phyloP scores from a whole-genome alignment of 2,329 filamentous ascomycete genomes.

The Fusarium pilosicola region DNA sequence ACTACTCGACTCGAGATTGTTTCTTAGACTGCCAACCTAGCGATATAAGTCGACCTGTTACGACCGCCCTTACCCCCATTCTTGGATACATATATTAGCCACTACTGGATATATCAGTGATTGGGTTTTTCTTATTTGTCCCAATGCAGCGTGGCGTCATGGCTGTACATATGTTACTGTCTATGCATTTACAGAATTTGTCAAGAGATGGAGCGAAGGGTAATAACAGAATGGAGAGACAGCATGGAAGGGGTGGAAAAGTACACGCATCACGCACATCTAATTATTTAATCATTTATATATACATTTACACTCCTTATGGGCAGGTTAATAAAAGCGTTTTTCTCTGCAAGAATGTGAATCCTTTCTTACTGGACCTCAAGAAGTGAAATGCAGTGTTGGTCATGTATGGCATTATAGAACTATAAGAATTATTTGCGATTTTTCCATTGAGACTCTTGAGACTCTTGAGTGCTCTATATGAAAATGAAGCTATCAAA shows the following conservation, averaged over 20 bases:
- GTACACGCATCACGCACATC: constrained; percentile 1
- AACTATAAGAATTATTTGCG: background rate
- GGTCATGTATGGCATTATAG: background rate
- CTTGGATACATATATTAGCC: background rate
- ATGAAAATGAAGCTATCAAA: constrained; percentile 20
- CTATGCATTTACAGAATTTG: constrained; percentile 8
- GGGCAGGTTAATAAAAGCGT: background rate
- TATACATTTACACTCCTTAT: constrained; percentile 2
- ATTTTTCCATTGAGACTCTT: background rate
- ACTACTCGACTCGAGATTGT: background rate
- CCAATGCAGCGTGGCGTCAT: constrained; percentile 29
- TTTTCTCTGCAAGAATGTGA: background rate
- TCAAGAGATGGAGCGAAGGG: constrained; percentile 4
- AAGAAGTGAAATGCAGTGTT: too few relatives aligned
- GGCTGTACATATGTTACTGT: constrained; percentile 7
- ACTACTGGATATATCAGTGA: background rate
- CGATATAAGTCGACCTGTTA: background rate
- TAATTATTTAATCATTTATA: constrained; percentile 8
- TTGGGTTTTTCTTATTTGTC: background rate
- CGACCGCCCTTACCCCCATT: background rate
- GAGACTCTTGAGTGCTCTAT: background rate
- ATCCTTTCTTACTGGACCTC: background rate
- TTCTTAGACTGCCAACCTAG: background rate
- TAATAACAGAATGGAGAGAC: constrained; percentile 15
- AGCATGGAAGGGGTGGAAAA: constrained; percentile 15